Conservation (phyloP, 305 asterid genomes). For the Fraxinus albicans region DNA sequence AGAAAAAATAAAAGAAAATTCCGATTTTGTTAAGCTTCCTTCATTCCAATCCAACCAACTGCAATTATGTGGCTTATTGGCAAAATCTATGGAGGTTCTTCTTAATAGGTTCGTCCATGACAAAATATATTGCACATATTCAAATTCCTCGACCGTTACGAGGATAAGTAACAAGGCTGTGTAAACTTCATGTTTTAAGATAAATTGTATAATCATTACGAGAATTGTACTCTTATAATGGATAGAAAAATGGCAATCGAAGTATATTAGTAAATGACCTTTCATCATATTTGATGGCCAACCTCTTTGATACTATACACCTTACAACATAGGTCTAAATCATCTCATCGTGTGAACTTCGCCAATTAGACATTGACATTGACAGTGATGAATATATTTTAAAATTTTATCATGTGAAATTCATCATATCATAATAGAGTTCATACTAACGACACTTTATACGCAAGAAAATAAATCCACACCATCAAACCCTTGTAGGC, state of each 20-base stretch:
- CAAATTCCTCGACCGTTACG: not conserved
- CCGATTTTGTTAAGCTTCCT: not conserved
- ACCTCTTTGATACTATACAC: not conserved
- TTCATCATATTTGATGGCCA: not conserved
- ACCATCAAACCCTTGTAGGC: not conserved
- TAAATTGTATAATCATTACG: not conserved
- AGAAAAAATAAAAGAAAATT: not conserved
- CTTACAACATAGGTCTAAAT: not conserved
- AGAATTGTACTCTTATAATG: not conserved
- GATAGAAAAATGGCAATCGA: not conserved
- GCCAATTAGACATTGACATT: not conserved
- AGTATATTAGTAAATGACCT: not conserved
- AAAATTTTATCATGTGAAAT: not conserved
- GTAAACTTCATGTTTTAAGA: not conserved
- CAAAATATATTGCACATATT: not conserved
- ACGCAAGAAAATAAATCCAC: not conserved
- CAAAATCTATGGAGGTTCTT: not conserved
- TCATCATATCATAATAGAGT: not conserved
- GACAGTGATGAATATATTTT: not conserved
- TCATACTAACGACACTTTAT: not conserved
- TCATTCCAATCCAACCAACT: not conserved
- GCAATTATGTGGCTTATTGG: not conserved
- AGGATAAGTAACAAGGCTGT: not conserved
- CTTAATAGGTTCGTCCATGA: not conserved
- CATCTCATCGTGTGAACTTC: not conserved